A percentile compares a stretch with the other conserved stretches of the same genome.
These are phyloP conservation scores for Termitomyces bulborhizus DNA, from an alignment of 768 basidiomycete genomes.

Conservation along the genomic window DNA sequence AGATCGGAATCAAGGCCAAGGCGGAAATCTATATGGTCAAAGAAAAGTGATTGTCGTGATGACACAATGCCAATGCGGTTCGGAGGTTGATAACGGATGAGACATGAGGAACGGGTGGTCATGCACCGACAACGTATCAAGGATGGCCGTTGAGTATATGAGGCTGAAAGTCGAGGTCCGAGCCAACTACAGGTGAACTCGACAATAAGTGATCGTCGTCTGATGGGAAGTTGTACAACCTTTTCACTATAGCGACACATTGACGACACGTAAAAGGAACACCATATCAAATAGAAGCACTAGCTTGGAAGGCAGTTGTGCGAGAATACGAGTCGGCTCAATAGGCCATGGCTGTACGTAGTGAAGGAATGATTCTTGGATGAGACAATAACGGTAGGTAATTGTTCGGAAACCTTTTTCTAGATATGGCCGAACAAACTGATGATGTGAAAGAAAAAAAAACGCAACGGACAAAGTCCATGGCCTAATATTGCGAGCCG, in stretches of 20 bases:
- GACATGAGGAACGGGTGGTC: not conserved
- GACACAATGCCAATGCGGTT: not conserved
- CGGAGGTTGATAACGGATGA: not conserved
- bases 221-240: not conserved
- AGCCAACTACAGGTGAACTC: not conserved
- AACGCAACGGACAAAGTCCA: not conserved
- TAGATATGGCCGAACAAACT: not conserved
- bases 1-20: not conserved
- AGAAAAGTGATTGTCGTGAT: not conserved
- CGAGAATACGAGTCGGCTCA: not conserved
- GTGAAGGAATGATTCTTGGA: not conserved
- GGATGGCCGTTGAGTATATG: no score
- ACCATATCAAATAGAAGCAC: not conserved
- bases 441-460: not conserved
- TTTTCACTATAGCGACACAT: not conserved
- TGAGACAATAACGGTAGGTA: not conserved
- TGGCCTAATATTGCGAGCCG: no score
- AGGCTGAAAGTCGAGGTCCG: not conserved
- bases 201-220: no score
- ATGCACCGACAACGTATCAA: not conserved
- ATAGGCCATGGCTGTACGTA: not conserved
- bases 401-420: not conserved
- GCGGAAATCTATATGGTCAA: not conserved
- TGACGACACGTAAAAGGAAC: no score
- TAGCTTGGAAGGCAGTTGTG: no score